Conservation (phyloP, 2,329 filamentous ascomycete species). For the Penicillium sp. region DNA sequence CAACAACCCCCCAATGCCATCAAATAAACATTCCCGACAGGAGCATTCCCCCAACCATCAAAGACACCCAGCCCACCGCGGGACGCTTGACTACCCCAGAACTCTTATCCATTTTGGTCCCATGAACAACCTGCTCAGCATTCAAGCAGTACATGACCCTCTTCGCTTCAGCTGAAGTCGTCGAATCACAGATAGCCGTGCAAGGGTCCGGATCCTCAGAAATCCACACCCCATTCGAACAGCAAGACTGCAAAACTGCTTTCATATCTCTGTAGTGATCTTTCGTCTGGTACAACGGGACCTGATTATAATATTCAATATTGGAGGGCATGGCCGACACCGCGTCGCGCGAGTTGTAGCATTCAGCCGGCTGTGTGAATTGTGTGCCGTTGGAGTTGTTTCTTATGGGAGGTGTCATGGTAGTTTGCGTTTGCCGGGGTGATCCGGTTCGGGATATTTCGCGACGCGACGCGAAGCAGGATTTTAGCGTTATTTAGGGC, state of each 20-base stretch:
- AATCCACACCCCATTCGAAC: constrained; percentile 11
- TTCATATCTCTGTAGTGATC: constrained; percentile 7
- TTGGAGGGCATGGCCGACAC: constrained; percentile 6
- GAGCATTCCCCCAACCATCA: constrained; percentile 5
- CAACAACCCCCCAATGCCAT: background rate
- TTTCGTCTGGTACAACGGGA: constrained; percentile 18
- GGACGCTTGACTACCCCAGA: background rate
- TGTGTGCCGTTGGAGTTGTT: constrained; percentile 1
- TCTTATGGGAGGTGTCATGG: background rate
- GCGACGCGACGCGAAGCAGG: background rate
- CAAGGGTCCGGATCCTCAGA: constrained; percentile 17
- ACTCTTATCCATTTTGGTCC: constrained; percentile 4
- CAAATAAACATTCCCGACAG: constrained; percentile 1
- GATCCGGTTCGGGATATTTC: background rate
- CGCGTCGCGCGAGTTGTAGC: constrained; percentile 12
- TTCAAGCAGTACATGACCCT: constrained; percentile 21
- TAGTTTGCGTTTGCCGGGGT: background rate
- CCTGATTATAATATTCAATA: constrained; percentile 14
- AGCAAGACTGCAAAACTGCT: constrained; percentile 14
- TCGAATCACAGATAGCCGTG: constrained; percentile 18
- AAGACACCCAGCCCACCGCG: background rate
- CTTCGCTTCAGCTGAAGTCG: constrained; percentile 4
- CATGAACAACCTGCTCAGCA: constrained; percentile 12
- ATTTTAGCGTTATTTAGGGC: background rate
- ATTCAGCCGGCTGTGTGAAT: constrained; percentile 13